Evolutionary conservation across 257 asterid genomes (phyloP), one percentile per base, ranked within the genome.

Genomic region (Petunia axillaris): DNA sequence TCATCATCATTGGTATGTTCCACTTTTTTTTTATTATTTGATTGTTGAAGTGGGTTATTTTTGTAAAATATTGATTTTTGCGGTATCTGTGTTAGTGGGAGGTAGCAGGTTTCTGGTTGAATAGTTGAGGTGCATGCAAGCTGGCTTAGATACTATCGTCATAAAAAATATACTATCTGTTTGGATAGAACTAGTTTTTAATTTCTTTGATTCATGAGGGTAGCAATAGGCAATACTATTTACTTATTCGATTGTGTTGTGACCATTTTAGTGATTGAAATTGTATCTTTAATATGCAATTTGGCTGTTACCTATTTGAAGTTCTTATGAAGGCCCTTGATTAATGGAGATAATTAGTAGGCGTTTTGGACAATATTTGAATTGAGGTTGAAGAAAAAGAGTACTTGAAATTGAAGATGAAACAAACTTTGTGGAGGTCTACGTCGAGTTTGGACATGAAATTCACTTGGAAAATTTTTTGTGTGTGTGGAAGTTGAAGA

Each of bases 1-100:
- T 75, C 98, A 95, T 86, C 98, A 95, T 75, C 99, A 95, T 91
- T 91, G 97, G 99, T 94, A 44, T 52, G 83, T 60, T 38, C 76
- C 15, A 14, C n/a, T 63, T 76, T 15, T 75, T 36, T 16, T 14
- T 44, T 68, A 3, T 2, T 50, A 16, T 16, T 64, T 77, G 64
- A 14, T 13, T n/a, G 43, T 52, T 80, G 74, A 48, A 64, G 75
- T 44, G 54, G 1, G 35, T 14, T 10, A 14, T 0, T 2, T 52
- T 52, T 3, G 8, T 25, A 25, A 25, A 25, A 25, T 25, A 25
- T 25, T 25, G 25, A 25, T 25, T 25, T 25, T 25, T 25, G 25
- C 25, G 25, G 25, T 25, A 25, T 25, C 25, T 25, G 25, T 25
- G 25, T 25, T 25, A 25, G 25, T 25, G 25, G 25, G 25, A 25